phyloP scores from a whole-genome alignment of 768 basidiomycete species.

The Neoboletus magnificus region DNA sequence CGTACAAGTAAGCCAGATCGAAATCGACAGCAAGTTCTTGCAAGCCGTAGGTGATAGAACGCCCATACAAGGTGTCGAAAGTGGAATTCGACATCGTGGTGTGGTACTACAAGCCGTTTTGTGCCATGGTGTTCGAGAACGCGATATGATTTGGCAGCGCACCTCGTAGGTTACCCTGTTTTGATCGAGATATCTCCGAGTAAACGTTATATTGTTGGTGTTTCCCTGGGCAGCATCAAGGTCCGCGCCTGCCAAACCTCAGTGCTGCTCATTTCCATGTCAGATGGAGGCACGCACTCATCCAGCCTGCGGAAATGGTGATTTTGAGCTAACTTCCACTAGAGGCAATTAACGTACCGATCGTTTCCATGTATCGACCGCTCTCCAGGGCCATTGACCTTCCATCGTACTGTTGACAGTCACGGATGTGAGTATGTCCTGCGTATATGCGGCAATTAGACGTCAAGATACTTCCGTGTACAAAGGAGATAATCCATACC shows the following conservation, averaged over 20 bases:
- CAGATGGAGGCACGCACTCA: constrained; percentile 44
- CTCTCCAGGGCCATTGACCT: constrained; percentile 56
- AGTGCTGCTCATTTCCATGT: not conserved
- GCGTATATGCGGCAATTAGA: not conserved
- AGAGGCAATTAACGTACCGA: constrained; percentile 46
- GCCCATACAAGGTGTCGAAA: constrained; percentile 63
- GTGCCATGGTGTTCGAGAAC: not conserved
- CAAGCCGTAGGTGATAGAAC: constrained; percentile 53
- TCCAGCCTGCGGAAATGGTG: constrained; percentile 41
- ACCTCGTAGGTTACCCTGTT: constrained; percentile 77
- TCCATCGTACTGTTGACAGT: constrained; percentile 26
- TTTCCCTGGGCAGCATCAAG: constrained; percentile 38
- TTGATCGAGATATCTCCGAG: constrained; percentile 73
- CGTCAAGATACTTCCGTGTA: not conserved
- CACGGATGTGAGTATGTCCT: constrained; percentile 50
- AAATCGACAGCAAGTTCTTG: constrained; percentile 51
- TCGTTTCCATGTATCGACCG: constrained; percentile 90
- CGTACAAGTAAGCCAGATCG: constrained; percentile 61
- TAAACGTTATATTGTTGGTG: constrained; percentile 54
- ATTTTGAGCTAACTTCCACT: not conserved
- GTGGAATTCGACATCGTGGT: constrained; percentile 44
- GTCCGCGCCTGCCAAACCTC: constrained; percentile 41
- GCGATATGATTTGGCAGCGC: constrained; percentile 2
- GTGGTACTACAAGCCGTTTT: constrained; percentile 53
- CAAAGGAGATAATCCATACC: constrained; percentile 33